Base-by-base conservation (phyloP, 805 yeast genomes). In the Danielia oregonensis region DNA sequence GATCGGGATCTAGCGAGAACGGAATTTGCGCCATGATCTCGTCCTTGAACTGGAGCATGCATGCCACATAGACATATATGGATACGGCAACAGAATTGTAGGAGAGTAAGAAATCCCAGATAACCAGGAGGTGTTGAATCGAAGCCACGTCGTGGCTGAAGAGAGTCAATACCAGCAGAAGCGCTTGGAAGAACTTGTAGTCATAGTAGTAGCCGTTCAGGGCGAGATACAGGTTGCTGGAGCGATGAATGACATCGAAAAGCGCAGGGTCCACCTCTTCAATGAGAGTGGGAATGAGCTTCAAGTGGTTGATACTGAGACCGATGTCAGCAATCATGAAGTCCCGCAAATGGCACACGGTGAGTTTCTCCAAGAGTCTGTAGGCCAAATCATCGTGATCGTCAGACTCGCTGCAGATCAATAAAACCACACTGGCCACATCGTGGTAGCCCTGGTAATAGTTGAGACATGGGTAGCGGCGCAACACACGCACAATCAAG, bases 361-460 rank as follows among this genome's bases (percentile, higher is more conserved):
- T 69, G 30, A 87, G 61, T 19, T 60, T 54, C 36, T 78, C 81
- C 32, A 89, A 60, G 5, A 78, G 49, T 14, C 50, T 51, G 38
- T 65, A 72, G 2, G 71, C 57, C 24, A 52, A 33, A n/a, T 39
- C 35, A 46, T 62, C 67, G 30, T 59, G 49, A 4, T 51, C 34
- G 24, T 12, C 26, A 4, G 43, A 42, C 13, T 51, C 49, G 24
- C 49, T 52, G 44, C 78, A 76, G 1, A 82, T 74, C 12, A 82
- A 52, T 4, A 84, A 60, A 5, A 85, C 64, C 4, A 84, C 70
- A 24, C 85, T 70, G 1, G 86, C 88, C 14, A 93, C 66, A 49
- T 93, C 97, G 57, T 91, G 97, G 56, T 74, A 86, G 0, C 98
- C 98, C 59, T 91, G 98, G 56, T 88, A 91, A 57, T 91, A 91